These are phyloP conservation scores for Cynanchum wilfordii DNA, from an alignment of 257 asterid genomes.

Conservation along the genomic window DNA sequence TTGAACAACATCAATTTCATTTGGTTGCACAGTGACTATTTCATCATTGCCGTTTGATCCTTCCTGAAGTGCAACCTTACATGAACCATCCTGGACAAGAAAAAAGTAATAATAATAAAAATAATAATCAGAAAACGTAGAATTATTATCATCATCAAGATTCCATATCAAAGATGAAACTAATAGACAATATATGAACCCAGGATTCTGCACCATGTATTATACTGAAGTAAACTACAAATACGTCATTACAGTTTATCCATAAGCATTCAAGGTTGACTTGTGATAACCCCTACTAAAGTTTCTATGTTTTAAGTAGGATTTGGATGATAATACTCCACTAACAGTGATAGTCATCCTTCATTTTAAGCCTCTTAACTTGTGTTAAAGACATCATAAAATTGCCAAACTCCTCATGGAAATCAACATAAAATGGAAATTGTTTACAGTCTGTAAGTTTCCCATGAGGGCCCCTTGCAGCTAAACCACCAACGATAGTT, in stretches of 20 bases:
- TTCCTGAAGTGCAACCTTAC: conserved; percentile 63
- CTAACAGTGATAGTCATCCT: neutral
- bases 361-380: too few species aligned
- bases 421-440: neutral
- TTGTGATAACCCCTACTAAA: neutral
- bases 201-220: neutral
- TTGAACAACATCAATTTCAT: conserved; percentile 49
- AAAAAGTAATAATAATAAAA: neutral
- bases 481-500: neutral
- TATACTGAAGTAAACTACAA: neutral
- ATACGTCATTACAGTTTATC: neutral
- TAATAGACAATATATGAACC: neutral
- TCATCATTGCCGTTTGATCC: conserved; percentile 73
- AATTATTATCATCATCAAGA: too few species aligned
- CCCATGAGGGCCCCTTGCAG: neutral
- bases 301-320: neutral
- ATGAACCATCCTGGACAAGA: conserved; percentile 71
- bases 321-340: neutral
- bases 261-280: neutral
- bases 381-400: neutral
- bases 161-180: neutral
- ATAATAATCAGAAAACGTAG: neutral
- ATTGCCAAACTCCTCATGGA: neutral
- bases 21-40: conserved; percentile 43
- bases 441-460: neutral